Percentiles rank a stretch among this genome's conserved stretches.
Conservation (phyloP, 2,329 filamentous ascomycete genomes). For the Exophiala aquamarina region DNA sequence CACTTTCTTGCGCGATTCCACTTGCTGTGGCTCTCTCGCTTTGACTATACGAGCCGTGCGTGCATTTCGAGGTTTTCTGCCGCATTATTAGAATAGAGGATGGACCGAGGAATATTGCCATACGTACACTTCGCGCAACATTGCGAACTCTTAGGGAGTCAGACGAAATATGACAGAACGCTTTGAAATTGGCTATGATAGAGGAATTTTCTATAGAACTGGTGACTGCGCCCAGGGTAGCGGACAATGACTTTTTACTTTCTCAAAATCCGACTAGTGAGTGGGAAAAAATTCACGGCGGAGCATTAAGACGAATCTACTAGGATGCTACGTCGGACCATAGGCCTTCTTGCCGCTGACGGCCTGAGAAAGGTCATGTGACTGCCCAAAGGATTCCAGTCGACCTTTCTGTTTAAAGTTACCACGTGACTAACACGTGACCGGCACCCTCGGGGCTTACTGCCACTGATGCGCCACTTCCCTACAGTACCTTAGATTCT, state of each 20-base stretch:
- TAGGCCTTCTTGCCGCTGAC: no score
- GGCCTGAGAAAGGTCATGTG: no score
- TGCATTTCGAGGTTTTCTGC: slow-evolving; percentile 68
- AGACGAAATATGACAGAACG: neutral
- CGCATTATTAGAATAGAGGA: neutral
- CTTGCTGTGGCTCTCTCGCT: slow-evolving; percentile 82
- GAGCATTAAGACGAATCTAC: slow-evolving; percentile 63
- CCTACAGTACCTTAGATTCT: no score
- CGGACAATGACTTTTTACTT: neutral
- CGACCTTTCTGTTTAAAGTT: no score
- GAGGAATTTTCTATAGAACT: neutral
- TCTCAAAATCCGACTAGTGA: neutral
- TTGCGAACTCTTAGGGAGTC: slow-evolving; percentile 25
- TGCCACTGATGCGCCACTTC: no score
- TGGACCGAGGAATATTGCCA: neutral
- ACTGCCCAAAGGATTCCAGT: no score
- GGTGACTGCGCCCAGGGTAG: neutral
- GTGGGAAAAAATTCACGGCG: slow-evolving; percentile 1
- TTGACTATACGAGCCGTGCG: slow-evolving; percentile 94
- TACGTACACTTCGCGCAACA: slow-evolving; percentile 47
- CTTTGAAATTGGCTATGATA: neutral
- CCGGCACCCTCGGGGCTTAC: no score
- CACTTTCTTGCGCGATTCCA: slow-evolving; percentile 87
- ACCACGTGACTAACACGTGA: no score
- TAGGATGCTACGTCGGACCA: slow-evolving; percentile 71